phyloP scores from a whole-genome alignment of 106 monocot species.

The Triglochin maritima region DNA sequence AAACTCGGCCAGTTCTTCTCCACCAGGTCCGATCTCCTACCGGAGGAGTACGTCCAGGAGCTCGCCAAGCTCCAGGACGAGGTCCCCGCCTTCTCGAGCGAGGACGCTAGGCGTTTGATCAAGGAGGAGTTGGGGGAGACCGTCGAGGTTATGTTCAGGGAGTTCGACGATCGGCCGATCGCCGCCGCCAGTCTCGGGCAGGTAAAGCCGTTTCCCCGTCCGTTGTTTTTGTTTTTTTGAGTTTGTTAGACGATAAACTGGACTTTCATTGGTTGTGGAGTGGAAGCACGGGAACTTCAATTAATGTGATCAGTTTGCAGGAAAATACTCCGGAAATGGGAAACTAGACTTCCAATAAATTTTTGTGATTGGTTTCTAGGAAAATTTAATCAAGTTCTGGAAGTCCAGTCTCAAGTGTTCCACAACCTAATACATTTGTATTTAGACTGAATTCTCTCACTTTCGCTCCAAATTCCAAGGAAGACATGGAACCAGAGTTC shows the following conservation, averaged over 20 bases:
- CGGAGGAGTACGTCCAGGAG: conserved; percentile 82
- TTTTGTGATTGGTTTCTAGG: too few relatives aligned
- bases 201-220: conserved; percentile 19
- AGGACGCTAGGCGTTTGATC: conserved; percentile 67
- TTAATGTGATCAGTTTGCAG: too few relatives aligned
- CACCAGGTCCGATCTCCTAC: conserved; percentile 87
- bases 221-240: conserved; percentile 1
- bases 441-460: too few relatives aligned
- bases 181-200: conserved; percentile 99
- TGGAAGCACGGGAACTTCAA: not conserved
- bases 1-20: conserved; percentile 87
- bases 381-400: too few relatives aligned
- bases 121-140: conserved; percentile 67
- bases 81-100: conserved; percentile 84
- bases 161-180: conserved; percentile 90
- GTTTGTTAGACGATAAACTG: not conserved
- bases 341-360: too few relatives aligned
- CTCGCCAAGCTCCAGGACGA: conserved; percentile 96
- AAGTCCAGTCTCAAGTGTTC: too few relatives aligned
- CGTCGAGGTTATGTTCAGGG: conserved; percentile 58
- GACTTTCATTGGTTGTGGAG: not conserved
- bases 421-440: too few relatives aligned
- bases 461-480: too few relatives aligned
- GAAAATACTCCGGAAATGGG: too few relatives aligned
- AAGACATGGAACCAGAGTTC: too few relatives aligned